Base-by-base conservation (phyloP, 495 filamentous ascomycete genomes). In the Cudoniella acicularis region DNA sequence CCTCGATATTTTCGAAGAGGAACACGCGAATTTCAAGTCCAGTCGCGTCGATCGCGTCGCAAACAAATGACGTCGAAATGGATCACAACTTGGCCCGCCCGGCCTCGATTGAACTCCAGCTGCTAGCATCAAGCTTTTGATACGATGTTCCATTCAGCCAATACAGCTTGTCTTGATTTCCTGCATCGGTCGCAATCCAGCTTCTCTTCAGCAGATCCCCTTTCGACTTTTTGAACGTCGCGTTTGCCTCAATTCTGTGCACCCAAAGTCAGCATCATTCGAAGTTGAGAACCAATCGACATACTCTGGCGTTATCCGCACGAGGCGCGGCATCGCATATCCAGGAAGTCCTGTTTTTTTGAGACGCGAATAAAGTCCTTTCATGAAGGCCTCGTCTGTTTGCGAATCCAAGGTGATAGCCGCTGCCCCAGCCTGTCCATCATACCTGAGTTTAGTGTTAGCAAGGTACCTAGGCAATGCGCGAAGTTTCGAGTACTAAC, bases 151-250 rank as follows among this genome's bases (percentile, higher is more conserved):
- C 73, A 54, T 78, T 73, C 41, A 81, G 57, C 78, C 78, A 80
- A 56, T 74, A 80, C 17, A 81, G 58, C 16, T 67, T 70, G 61
- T 80, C 78, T 0, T 70, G 71, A 2, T 64, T 70, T 49, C 65
- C 69, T 22, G 73, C 68, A 3, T 64, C 64, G 1, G 62, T 67
- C 11, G 72, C 73, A 59, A 71, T 66, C 78, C 78, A 81, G 21
- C 70, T 67, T 56, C 75, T 78, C 65, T 78, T 77, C 2, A 70
- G 57, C 20, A 81, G 52, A 18, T 77, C 77, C 20, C 72, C 72
- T 57, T 79, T 81, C 13, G 78, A 73, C 61, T 81, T 77, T 59
- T 81, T 81, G 68, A 81, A 81, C 1, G 77, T 81, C 4, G 75
- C 76, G 23, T 74, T 75, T 1, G 77, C 75, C 43, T 72, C 70